These are phyloP conservation scores for Penicillium sp. DNA, from an alignment of 2,329 filamentous ascomycete genomes.

Conservation along the genomic window DNA sequence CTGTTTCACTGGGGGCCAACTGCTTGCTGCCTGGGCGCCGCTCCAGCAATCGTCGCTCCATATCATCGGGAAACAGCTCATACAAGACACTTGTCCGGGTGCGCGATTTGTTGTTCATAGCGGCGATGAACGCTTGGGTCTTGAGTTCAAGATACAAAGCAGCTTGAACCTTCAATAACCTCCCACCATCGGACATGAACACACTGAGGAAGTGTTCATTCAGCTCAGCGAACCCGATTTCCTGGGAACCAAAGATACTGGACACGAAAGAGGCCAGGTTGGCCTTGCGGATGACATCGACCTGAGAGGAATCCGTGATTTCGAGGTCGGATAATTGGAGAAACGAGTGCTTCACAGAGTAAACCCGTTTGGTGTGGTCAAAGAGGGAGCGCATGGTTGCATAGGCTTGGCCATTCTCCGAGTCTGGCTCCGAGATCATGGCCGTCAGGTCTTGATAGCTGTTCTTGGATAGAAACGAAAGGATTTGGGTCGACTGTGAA, in stretches of 20 bases:
- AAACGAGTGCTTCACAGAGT: slow-evolving; percentile 57
- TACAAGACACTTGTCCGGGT: slow-evolving; percentile 57
- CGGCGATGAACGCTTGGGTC: slow-evolving; percentile 66
- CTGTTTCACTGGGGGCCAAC: slow-evolving; percentile 58
- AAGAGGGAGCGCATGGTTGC: slow-evolving; percentile 61
- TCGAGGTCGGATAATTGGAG: slow-evolving; percentile 55
- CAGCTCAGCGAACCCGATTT: slow-evolving; percentile 63
- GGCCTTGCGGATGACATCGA: slow-evolving; percentile 62
- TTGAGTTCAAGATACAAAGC: slow-evolving; percentile 64
- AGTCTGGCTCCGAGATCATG: slow-evolving; percentile 56
- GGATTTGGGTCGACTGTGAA: slow-evolving; percentile 57
- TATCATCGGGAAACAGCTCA: slow-evolving; percentile 59
- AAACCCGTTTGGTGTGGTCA: slow-evolving; percentile 63
- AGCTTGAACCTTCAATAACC: slow-evolving; percentile 60
- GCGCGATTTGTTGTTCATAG: slow-evolving; percentile 57
- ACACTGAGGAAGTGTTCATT: slow-evolving; percentile 64
- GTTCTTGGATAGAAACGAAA: slow-evolving; percentile 58
- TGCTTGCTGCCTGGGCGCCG: slow-evolving; percentile 56
- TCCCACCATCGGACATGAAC: slow-evolving; percentile 60
- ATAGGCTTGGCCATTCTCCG: slow-evolving; percentile 61
- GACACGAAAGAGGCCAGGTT: slow-evolving; percentile 66
- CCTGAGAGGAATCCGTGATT: slow-evolving; percentile 52
- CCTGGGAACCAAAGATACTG: slow-evolving; percentile 62
- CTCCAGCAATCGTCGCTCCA: slow-evolving; percentile 54
- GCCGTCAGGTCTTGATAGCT: slow-evolving; percentile 57